Evolutionary conservation across 306 rosid species (phyloP).

Genomic region (Lathyrus oleraceus): DNA sequence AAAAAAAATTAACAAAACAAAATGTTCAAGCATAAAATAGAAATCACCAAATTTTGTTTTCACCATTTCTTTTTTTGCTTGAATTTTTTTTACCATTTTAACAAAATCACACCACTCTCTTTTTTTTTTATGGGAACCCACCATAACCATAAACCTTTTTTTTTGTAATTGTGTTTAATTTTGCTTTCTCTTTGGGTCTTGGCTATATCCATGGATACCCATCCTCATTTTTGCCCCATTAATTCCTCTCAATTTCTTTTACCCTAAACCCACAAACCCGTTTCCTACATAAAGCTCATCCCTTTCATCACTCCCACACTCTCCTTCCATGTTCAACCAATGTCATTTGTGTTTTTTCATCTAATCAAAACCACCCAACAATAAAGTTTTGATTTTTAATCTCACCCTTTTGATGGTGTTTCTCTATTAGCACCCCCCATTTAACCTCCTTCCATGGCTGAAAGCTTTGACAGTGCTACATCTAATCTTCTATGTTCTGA

Average conservation of each 20-base stretch:
- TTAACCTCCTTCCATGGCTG: conserved; percentile 61
- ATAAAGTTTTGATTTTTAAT: conserved; percentile 40
- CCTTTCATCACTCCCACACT: conserved; percentile 36
- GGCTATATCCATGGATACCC: conserved; percentile 29
- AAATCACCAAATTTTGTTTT: conserved; percentile 12
- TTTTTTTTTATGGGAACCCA: neutral
- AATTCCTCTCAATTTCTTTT: conserved; percentile 15
- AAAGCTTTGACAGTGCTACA: conserved; percentile 49
- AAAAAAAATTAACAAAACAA: neutral
- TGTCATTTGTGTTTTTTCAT: conserved; percentile 37
- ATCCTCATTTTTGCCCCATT: conserved; percentile 19
- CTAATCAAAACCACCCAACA: conserved; percentile 14
- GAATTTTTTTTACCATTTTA: neutral
- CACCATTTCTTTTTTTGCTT: neutral
- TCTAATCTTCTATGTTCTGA: conserved; percentile 64
- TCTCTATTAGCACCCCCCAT: conserved; percentile 30
- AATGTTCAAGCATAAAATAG: neutral
- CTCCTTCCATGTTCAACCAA: conserved; percentile 26
- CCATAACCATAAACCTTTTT: neutral
- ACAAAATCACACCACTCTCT: conserved; percentile 26
- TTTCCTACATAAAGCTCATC: conserved; percentile 58
- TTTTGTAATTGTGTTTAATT: conserved; percentile 2
- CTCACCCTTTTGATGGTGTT: conserved; percentile 49
- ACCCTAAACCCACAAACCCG: conserved; percentile 58
- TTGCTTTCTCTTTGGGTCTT: conserved; percentile 26